A percentile compares a stretch with the other conserved stretches of the same genome.
These are phyloP conservation scores for Hanseniaspora nectarophila DNA, from an alignment of 805 yeast species.

Conservation along the genomic window DNA sequence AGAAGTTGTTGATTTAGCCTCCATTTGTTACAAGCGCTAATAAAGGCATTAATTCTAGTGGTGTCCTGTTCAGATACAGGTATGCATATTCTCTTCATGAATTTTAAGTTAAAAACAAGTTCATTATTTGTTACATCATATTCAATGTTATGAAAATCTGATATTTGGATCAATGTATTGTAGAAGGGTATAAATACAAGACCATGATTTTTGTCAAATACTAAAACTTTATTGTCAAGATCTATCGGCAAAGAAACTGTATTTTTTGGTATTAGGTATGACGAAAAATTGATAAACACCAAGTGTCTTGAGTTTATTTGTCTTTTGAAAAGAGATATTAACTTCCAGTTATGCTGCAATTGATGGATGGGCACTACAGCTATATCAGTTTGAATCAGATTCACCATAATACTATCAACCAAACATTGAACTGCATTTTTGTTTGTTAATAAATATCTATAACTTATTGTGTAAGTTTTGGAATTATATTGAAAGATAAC, in stretches of 20 bases:
- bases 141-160: slow-evolving; percentile 1
- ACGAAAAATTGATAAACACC: background rate
- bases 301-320: background rate
- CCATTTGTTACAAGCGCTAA: background rate
- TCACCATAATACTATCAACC: background rate
- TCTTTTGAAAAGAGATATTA: background rate
- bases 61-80: background rate
- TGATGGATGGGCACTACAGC: background rate
- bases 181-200: background rate
- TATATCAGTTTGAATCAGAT: slow-evolving; percentile 3
- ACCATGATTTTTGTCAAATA: slow-evolving; percentile 3
- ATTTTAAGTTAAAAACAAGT: background rate
- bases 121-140: background rate
- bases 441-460: background rate
- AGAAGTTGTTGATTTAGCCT: background rate
- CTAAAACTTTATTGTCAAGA: background rate
- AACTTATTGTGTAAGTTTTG: background rate
- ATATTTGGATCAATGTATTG: background rate
- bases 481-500: background rate
- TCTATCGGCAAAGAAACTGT: background rate
- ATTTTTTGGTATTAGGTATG: background rate
- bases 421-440: background rate
- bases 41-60: background rate
- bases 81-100: background rate
- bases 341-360: background rate